phyloP scores from a whole-genome alignment of 1,139 yeast species.

The Arxiozyma heterogenica region DNA sequence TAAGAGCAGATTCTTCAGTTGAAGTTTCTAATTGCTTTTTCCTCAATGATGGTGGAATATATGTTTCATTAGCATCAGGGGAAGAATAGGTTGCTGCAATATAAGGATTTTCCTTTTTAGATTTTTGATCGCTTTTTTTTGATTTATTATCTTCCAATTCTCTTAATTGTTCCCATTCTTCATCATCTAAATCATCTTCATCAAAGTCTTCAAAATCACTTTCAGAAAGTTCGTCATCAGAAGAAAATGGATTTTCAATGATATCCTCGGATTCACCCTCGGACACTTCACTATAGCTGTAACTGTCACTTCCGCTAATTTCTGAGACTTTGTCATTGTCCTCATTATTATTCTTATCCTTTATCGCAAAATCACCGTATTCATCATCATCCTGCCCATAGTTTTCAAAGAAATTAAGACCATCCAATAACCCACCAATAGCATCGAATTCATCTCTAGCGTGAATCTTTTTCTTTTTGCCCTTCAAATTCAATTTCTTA shows the following conservation, averaged over 20 bases:
- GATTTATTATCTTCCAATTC: conserved; percentile 31
- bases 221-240: conserved; percentile 42
- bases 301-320: conserved; percentile 11
- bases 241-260: conserved; percentile 29
- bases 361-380: conserved; percentile 21
- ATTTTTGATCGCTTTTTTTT: conserved; percentile 1
- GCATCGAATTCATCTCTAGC: conserved; percentile 54
- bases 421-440: conserved; percentile 67
- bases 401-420: conserved; percentile 55
- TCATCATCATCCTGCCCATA: conserved; percentile 30
- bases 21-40: conserved; percentile 38
- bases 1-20: conserved; percentile 40
- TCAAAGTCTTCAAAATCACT: conserved; percentile 40
- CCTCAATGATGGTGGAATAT: conserved; percentile 81
- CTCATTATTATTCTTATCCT: conserved; percentile 13
- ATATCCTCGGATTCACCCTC: conserved; percentile 12
- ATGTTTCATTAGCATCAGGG: conserved; percentile 30
- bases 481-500: conserved; percentile 64
- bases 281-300: conserved; percentile 16
- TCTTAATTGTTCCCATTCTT: conserved; percentile 34
- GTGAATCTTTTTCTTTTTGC: conserved; percentile 40
- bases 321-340: conserved; percentile 7
- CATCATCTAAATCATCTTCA: conserved; percentile 39
- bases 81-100: conserved; percentile 52
- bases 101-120: conserved; percentile 67